phyloP scores from a whole-genome alignment of 192 early-diverging fungal species.

The Coemansia sp. region DNA sequence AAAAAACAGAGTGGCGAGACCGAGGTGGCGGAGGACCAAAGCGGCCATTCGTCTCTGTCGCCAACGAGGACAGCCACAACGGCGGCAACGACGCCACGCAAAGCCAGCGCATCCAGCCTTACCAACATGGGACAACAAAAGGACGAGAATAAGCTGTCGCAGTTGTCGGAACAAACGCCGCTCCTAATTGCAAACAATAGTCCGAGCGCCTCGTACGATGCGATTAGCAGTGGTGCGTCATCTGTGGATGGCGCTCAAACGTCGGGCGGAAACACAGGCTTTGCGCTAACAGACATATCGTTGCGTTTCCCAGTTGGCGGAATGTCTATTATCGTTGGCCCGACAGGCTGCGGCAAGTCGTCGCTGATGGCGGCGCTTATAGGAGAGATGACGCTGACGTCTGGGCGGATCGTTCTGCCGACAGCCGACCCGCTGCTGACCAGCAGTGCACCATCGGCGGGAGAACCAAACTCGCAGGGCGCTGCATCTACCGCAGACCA shows the following conservation, averaged over 20 bases:
- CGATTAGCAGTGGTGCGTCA: neutral
- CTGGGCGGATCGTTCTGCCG: slow-evolving; percentile 42
- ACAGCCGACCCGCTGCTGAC: slow-evolving; percentile 16
- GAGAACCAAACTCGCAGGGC: neutral
- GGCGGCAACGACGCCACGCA: neutral
- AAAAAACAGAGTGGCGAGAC: neutral
- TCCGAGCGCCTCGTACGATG: neutral
- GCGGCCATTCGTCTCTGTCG: neutral
- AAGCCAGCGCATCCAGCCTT: neutral
- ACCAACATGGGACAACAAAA: neutral
- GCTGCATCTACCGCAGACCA: neutral
- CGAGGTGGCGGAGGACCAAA: neutral
- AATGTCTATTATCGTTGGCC: slow-evolving; percentile 76
- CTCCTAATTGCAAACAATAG: slow-evolving; percentile 4
- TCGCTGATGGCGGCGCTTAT: slow-evolving; percentile 77
- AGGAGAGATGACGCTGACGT: slow-evolving; percentile 68
- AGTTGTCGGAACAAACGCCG: slow-evolving; percentile 18
- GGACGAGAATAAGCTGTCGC: neutral
- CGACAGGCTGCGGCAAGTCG: slow-evolving; percentile 91
- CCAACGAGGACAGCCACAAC: neutral
- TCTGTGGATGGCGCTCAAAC: neutral
- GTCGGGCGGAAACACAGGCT: slow-evolving; percentile 16
- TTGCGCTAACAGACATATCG: slow-evolving; percentile 64
- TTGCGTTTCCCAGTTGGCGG: slow-evolving; percentile 66
- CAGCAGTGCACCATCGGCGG: neutral